These are phyloP conservation scores for Aspergillus pseudotamarii DNA, from an alignment of 2,329 filamentous ascomycete genomes.

Conservation along the genomic window DNA sequence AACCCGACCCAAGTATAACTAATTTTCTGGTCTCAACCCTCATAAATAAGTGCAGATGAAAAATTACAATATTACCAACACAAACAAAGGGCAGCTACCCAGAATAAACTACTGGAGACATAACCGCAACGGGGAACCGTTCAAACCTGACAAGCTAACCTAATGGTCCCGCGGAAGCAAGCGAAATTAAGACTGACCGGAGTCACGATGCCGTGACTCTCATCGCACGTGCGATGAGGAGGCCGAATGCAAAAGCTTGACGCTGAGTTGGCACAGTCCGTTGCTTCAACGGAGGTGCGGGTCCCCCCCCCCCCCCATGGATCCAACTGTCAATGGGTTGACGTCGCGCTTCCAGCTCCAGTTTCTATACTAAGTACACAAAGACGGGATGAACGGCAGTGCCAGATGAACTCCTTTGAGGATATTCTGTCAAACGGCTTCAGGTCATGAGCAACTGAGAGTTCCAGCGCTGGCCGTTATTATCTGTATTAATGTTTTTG, in stretches of 20 bases:
- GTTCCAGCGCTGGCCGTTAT: neutral
- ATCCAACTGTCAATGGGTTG: no score
- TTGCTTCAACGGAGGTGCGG: slow-evolving; percentile 6
- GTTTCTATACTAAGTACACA: neutral
- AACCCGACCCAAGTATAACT: neutral
- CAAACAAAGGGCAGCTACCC: neutral
- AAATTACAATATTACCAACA: neutral
- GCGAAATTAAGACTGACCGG: slow-evolving; percentile 5
- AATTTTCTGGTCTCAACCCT: neutral
- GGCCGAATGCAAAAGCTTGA: slow-evolving; percentile 10
- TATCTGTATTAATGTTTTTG: neutral
- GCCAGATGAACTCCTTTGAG: neutral
- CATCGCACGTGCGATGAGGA: neutral
- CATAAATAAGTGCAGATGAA: neutral
- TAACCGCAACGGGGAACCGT: neutral
- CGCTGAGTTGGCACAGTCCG: slow-evolving; percentile 5
- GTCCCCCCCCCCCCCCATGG: slow-evolving; percentile 1
- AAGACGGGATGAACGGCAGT: neutral
- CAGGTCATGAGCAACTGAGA: neutral
- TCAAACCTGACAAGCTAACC: neutral
- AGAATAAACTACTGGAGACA: slow-evolving; percentile 10
- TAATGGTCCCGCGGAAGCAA: slow-evolving; percentile 2
- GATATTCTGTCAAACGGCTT: neutral
- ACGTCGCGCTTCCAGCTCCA: neutral
- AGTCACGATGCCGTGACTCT: neutral